Percentiles rank a stretch among this genome's conserved stretches.
Evolutionary conservation across 2,329 filamentous ascomycete species (phyloP).

Genomic region (Zalaria sp.): DNA sequence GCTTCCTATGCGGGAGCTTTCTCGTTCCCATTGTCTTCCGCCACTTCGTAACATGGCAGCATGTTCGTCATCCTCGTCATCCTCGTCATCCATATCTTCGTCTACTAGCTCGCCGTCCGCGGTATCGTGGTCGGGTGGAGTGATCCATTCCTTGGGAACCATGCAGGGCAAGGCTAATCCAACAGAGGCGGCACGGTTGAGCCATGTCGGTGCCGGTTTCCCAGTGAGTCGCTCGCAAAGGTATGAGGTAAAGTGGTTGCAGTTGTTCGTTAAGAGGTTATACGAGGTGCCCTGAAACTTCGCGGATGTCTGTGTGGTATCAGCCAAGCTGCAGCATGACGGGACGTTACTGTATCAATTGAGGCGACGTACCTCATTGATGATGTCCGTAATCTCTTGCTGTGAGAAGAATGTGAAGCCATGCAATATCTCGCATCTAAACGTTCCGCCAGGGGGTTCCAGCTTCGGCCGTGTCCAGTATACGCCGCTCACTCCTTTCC

Average conservation of each 20-base stretch:
- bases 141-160: constrained; percentile 70
- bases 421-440: constrained; percentile 60
- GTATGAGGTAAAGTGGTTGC: constrained; percentile 75
- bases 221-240: constrained; percentile 62
- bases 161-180: constrained; percentile 70
- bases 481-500: constrained; percentile 56
- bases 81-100: constrained; percentile 35
- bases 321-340: background rate
- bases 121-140: constrained; percentile 61
- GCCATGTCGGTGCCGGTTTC: constrained; percentile 55
- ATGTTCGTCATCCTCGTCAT: constrained; percentile 41
- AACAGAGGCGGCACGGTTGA: constrained; percentile 74
- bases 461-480: constrained; percentile 63
- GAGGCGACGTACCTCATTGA: constrained; percentile 34
- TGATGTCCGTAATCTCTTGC: constrained; percentile 55
- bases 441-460: constrained; percentile 64
- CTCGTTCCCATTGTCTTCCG: constrained; percentile 14
- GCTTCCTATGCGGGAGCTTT: constrained; percentile 14
- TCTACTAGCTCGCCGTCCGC: constrained; percentile 55
- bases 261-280: constrained; percentile 72
- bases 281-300: constrained; percentile 64
- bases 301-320: constrained; percentile 40
- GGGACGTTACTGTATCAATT: constrained; percentile 8
- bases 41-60: constrained; percentile 12
- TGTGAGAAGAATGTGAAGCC: constrained; percentile 60